Evolutionary conservation across 139 green algal species (phyloP), one percentile per base, ranked within the genome.

Genomic region (Chlorella sp.): DNA sequence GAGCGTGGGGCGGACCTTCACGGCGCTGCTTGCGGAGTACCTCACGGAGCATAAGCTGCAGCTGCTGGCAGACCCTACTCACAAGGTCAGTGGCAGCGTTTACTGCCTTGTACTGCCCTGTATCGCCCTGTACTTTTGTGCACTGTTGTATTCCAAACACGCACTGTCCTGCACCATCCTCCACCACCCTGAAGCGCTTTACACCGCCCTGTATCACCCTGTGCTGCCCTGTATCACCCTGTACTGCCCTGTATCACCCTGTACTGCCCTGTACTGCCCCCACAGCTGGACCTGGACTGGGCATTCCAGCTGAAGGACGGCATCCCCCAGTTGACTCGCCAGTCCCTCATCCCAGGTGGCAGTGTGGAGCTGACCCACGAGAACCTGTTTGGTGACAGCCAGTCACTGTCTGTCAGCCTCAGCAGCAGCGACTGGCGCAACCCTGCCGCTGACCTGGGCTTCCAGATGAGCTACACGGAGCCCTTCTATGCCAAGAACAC

Each of bases 231-330:
- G n/a, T n/a, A n/a, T n/a, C n/a, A n/a, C 23, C 49, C 10, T 42
- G 34, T 26, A 29, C 50, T 2, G 27, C 33, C 3, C 29, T 24
- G 62, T 42, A 17, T 20, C n/a, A 24, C 29, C 35, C 31, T 55
- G 2, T 49, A 31, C 26, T 42, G 22, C 35, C 49, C 31, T 24
- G 5, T 23, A 23, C 49, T 68, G 3, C 4, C 35, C 35, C n/a
- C 51, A 20, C 50, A 87, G 82, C 66, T 88, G 49, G 83, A 88
- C 77, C 77, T 88, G 60, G 83, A 88, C 77, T 88, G 83, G 83
- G 71, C 77, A 1, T 84, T 88, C 66, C 77, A 84, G 73, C 59
- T 84, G n/a, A 85, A 85, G 72, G 79, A 81, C 51, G 77, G 74
- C 42, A 22, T 88, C 17, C 83, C 83, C 31, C 70, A 76, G 42